Evolutionary conservation across 257 asterid species (phyloP), one percentile per base, ranked within the genome.

Genomic region (Solanum appendiculatum): DNA sequence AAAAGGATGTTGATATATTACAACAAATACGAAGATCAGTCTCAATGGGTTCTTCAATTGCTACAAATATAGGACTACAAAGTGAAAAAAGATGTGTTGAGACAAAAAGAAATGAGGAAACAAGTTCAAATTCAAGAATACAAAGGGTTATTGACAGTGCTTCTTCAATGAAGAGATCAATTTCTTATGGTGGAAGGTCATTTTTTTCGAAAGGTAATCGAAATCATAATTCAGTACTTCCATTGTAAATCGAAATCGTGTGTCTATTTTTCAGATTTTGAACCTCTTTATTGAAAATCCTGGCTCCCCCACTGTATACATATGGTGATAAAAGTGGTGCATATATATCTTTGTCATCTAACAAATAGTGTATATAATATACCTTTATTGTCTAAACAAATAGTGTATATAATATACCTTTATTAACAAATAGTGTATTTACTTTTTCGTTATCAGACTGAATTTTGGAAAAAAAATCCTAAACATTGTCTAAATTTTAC

Each of bases 151-250:
- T 23, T 14, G 69, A 86, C 14, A 75, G 36, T 40, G 80, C 87
- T 85, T 39, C 39, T 85, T 63, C 80, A 64, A 27, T 86, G 88
- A 86, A 86, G 2, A 86, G 88, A 78, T 86, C 88, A 77, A 40
- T 77, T 7, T 77, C 88, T 31, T 60, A 86, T 86, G 68, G 80
- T 60, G 86, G 86, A 36, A 60, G 86, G 36, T 40, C 88, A 23
- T 86, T 74, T 58, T 86, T 74, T 23, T 23, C 60, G 21, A 85
- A 69, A 42, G 51, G 16, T 11, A 29, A 37, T 44, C 48, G 72
- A 74, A 36, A 20, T 25, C 46, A 68, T 12, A 68, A 37, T 66
- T 68, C 69, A 33, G n/a, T 44, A 31, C 77, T 83, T 33, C 87
- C 82, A 34, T 31, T 68, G 31, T 85, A 56, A 85, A n/a, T 7